Base-by-base conservation (phyloP, 306 rosid species). In the Trifolium repens region DNA sequence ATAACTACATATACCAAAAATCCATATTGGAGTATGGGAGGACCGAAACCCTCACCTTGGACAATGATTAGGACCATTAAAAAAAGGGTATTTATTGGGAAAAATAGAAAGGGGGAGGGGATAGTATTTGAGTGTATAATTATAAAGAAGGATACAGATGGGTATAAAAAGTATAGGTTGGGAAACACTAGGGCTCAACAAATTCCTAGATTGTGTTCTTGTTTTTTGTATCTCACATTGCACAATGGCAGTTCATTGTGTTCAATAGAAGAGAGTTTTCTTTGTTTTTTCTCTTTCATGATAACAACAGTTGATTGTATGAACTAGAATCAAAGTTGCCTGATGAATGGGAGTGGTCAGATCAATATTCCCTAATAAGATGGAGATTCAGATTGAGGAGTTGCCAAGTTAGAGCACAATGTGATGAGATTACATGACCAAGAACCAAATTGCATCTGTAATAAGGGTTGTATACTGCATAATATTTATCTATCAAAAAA, bases 71-170 rank as follows among this genome's bases (percentile, higher is more conserved):
- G 2, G 35, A 5, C 16, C 63, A 57, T 57, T 27, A 24, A 57
- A 4, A 22, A 57, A 10, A 57, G 14, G 32, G 35, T 57, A 10
- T 17, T 17, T 22, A 24, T 57, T 24, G 55, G 55, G 55, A 7
- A n/a, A 22, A 24, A 26, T 26, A 26, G 63, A 26, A 58, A 58
- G 35, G 63, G 9, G 46, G 30, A 63, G 26, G 27, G 47, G 27
- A 63, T 63, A 63, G 46, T 63, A 63, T 37, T 16, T 35, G 69
- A 63, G 4, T 37, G 69, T 63, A 63, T 16, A n/a, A 14, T 63
- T 63, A 63, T 16, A 63, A 15, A 35, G 47, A 63, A 26, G 47
- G 16, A 16, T 8, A n/a, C 7, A 37, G 12, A 12, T 34, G 14
- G 44, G 19, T 27, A 27, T 12, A 60, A 60, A 60, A 60, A 11